phyloP scores from a whole-genome alignment of 129 eudicot species.

The Lactuca sativa region DNA sequence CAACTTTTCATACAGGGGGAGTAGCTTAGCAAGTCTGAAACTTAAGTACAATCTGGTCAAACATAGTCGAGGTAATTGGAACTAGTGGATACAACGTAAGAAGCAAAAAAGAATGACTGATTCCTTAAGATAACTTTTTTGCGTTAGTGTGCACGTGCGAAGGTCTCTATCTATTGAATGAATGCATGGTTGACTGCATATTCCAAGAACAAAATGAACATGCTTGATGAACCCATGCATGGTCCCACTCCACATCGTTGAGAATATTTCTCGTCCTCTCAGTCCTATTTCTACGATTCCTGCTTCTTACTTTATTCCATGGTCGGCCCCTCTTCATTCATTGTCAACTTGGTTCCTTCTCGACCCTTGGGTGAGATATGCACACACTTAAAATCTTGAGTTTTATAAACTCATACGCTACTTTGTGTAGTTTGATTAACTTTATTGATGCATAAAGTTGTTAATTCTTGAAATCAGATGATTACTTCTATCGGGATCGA shows the following conservation, averaged over 20 bases:
- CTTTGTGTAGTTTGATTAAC: too few species aligned
- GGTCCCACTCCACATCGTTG: constrained; percentile 38
- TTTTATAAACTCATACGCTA: constrained; percentile 2
- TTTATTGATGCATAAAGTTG: neutral
- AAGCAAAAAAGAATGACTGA: constrained; percentile 29
- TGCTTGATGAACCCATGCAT: constrained; percentile 37
- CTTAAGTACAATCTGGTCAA: constrained; percentile 14
- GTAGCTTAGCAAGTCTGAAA: neutral
- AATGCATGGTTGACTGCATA: constrained; percentile 29
- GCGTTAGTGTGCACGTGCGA: constrained; percentile 24
- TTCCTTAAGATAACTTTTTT: constrained; percentile 20
- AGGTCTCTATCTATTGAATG: constrained; percentile 27
- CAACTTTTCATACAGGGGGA: constrained; percentile 1
- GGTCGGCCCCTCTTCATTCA: constrained; percentile 12
- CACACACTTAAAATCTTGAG: constrained; percentile 17
- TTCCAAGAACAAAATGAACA: constrained; percentile 28
- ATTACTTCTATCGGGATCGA: neutral
- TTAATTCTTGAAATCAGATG: neutral
- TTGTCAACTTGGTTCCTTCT: constrained; percentile 27
- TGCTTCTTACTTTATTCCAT: constrained; percentile 32
- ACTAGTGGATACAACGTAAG: constrained; percentile 19
- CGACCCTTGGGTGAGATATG: constrained; percentile 25
- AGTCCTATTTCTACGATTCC: constrained; percentile 14
- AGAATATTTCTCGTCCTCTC: constrained; percentile 46
- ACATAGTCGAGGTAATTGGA: neutral